These are phyloP conservation scores for Macroventuria anomochaeta DNA, from an alignment of 2,329 filamentous ascomycete genomes.

Conservation along the genomic window DNA sequence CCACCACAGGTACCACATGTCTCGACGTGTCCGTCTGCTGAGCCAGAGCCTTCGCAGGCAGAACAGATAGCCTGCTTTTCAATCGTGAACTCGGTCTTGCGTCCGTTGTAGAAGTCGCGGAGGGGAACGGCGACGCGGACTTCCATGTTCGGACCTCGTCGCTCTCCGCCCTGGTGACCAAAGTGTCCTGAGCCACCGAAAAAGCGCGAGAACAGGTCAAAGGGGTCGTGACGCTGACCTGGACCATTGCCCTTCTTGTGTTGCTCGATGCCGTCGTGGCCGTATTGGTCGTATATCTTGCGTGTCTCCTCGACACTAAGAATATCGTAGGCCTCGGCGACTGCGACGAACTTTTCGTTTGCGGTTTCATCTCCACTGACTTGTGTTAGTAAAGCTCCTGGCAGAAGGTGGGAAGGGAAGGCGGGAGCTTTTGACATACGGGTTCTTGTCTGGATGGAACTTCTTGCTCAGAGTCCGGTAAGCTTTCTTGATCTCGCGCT, in stretches of 20 bases:
- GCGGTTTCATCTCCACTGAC: constrained; percentile 76
- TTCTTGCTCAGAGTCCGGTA: constrained; percentile 94
- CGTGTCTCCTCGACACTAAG: constrained; percentile 81
- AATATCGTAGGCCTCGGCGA: constrained; percentile 94
- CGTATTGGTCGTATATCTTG: constrained; percentile 91
- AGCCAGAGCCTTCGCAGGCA: constrained; percentile 84
- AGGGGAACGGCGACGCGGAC: constrained; percentile 80
- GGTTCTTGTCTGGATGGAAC: constrained; percentile 97
- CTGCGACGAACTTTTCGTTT: constrained; percentile 88
- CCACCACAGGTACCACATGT: constrained; percentile 79
- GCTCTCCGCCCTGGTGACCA: constrained; percentile 75
- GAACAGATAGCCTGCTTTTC: constrained; percentile 97
- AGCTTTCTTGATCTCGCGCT: constrained; percentile 90
- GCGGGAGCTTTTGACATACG: constrained; percentile 63
- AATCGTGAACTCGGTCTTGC: constrained; percentile 83
- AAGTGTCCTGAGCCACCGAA: constrained; percentile 92
- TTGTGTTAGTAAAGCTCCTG: constrained; percentile 15
- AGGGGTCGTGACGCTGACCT: constrained; percentile 73
- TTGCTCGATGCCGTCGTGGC: constrained; percentile 87
- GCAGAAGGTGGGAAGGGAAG: not conserved
- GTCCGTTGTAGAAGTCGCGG: constrained; percentile 90
- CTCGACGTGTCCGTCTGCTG: constrained; percentile 81
- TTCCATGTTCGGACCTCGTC: constrained; percentile 87
- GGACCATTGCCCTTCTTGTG: constrained; percentile 74
- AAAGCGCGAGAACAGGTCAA: constrained; percentile 95